phyloP scores from a whole-genome alignment of 2,329 filamentous ascomycete genomes.

The Decorospora gaudefroyi region DNA sequence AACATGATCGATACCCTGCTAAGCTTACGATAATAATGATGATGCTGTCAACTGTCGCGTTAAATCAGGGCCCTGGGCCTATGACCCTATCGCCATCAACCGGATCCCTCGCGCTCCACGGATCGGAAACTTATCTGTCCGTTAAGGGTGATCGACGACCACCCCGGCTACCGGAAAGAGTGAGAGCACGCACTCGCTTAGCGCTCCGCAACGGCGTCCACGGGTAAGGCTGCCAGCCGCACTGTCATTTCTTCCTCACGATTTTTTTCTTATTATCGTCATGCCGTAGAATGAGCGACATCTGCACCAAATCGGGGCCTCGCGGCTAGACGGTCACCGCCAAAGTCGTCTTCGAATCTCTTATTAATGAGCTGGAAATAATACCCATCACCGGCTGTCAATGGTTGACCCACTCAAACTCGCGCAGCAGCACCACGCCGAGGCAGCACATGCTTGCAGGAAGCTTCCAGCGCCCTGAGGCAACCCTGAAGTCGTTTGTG shows the following conservation, averaged over 20 bases:
- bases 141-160: constrained; percentile 2
- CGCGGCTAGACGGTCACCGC: neutral
- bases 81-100: constrained; percentile 3
- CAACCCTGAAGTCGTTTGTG: constrained; percentile 2
- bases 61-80: constrained; percentile 2
- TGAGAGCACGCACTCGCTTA: neutral
- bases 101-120: constrained; percentile 7
- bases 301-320: neutral
- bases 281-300: neutral
- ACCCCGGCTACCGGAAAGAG: neutral
- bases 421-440: constrained; percentile 2
- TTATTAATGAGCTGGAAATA: neutral
- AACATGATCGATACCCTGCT: neutral
- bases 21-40: constrained; percentile 4
- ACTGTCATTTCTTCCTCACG: too few relatives aligned
- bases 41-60: constrained; percentile 4
- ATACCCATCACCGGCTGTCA: neutral
- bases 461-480: constrained; percentile 6
- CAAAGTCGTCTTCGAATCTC: neutral
- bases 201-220: constrained; percentile 1
- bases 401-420: constrained; percentile 1
- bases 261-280: neutral
- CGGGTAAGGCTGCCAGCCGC: constrained; percentile 3
- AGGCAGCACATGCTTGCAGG: constrained; percentile 8
- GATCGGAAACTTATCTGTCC: constrained; percentile 5